Base-by-base conservation (phyloP, 2,329 filamentous ascomycete species). In the Dothideomycetes sp. region DNA sequence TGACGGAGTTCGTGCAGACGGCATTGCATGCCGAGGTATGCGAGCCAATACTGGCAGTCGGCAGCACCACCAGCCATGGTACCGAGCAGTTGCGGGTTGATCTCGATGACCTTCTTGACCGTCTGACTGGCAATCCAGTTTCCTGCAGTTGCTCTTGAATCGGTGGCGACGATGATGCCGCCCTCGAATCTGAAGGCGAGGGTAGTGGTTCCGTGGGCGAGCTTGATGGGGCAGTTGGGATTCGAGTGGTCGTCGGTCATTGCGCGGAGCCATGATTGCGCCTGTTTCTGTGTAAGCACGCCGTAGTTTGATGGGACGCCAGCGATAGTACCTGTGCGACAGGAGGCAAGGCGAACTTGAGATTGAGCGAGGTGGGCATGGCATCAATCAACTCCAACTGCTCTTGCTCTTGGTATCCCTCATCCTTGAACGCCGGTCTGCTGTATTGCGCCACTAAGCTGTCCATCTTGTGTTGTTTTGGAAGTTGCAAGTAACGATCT, bases 51-150 rank as follows among this genome's bases (percentile, higher is more conserved):
- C 78, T 96, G 91, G 68, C 91, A 98, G 69, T 98, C 91, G 64
- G 91, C 91, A 59, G 91, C 91, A 68, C 91, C 91, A 65, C 91
- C 91, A 49, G 91, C 91, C 89, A 98, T 94, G 53, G 91, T 98
- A 51, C 91, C 91, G 57, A 98, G 69, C 65, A 98, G 74, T 65
- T 82, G 83, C 66, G 74, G 85, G 72, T 94, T 94, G 73, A 94
- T 94, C 74, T 94, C 87, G 60, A 98, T 96, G 53, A 98, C 91
- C 76, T 98, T 98, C 80, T 98, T 98, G 60, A 98, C 91, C 40
- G 91, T 98, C 74, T 98, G 91, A 68, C 85, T 94, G 51, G 91
- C 91, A 67, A 98, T 98, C 91, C 91, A 98, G 76, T 91, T 93
- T 58, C 91, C 91, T 20, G 91, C 89, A 33, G 91, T 94, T 46